These are phyloP conservation scores for Pichia sp. DNA, from an alignment of 1,139 yeast species.

Conservation along the genomic window DNA sequence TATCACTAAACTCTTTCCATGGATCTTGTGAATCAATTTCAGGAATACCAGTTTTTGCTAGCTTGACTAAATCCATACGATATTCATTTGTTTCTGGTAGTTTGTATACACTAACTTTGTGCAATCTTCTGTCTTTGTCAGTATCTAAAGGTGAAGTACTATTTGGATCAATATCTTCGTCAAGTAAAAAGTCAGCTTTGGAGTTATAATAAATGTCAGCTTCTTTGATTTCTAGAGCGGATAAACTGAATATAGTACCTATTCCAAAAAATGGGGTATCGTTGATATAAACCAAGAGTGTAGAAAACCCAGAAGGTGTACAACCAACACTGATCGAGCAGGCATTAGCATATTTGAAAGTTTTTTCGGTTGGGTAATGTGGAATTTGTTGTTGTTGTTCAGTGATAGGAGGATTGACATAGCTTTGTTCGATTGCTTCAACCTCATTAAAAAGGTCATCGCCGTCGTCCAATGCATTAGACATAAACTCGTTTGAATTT, in stretches of 20 bases:
- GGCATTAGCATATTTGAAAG: slow-evolving; percentile 19
- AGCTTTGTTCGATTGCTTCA: neutral
- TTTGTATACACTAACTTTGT: slow-evolving; percentile 18
- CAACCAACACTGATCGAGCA: slow-evolving; percentile 18
- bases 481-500: neutral
- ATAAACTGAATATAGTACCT: slow-evolving; percentile 16
- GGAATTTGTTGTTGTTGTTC: neutral
- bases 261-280: slow-evolving; percentile 20
- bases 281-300: slow-evolving; percentile 18
- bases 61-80: slow-evolving; percentile 22
- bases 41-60: slow-evolving; percentile 14
- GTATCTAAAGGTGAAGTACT: slow-evolving; percentile 7
- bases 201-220: slow-evolving; percentile 21
- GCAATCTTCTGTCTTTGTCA: slow-evolving; percentile 15
- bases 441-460: neutral
- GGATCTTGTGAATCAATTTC: slow-evolving; percentile 17
- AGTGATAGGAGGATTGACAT: neutral
- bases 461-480: neutral
- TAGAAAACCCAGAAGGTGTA: slow-evolving; percentile 20
- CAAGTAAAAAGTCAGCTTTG: slow-evolving; percentile 18
- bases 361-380: slow-evolving; percentile 12
- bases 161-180: slow-evolving; percentile 14
- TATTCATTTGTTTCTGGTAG: slow-evolving; percentile 14
- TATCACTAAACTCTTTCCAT: slow-evolving; percentile 21
- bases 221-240: slow-evolving; percentile 14